phyloP scores from a whole-genome alignment of 192 early-diverging fungal genomes.

The Mortierella hygrophila region DNA sequence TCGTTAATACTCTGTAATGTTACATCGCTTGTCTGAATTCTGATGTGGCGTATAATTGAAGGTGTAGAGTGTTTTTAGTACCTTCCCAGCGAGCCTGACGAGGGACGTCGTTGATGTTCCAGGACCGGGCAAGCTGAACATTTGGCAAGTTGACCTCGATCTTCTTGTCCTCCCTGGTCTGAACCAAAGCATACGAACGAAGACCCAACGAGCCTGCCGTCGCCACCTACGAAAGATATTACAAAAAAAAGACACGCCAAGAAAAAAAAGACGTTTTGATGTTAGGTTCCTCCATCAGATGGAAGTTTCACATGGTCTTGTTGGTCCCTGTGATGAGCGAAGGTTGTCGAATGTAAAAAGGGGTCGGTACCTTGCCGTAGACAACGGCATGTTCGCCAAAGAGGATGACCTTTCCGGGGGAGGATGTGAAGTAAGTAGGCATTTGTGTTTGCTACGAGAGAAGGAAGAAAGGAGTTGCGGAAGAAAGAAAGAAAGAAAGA shows the following conservation, averaged over 20 bases:
- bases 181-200: constrained; percentile 76
- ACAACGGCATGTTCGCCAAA: constrained; percentile 99
- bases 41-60: not conserved
- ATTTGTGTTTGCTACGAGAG: not conserved
- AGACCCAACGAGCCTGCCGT: constrained; percentile 86
- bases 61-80: constrained; percentile 11
- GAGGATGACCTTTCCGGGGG: constrained; percentile 97
- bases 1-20: not conserved
- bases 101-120: constrained; percentile 50
- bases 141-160: constrained; percentile 75
- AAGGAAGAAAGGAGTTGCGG: not conserved
- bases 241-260: not conserved
- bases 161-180: constrained; percentile 60
- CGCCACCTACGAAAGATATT: constrained; percentile 69
- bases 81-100: constrained; percentile 46
- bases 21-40: not conserved
- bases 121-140: constrained; percentile 62
- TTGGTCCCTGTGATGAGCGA: not conserved
- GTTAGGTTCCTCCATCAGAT: not conserved
- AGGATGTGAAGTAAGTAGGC: constrained; percentile 67
- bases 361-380: constrained; percentile 77
- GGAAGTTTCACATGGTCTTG: not conserved
- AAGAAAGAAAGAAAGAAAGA: not conserved
- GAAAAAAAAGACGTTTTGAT: not conserved
- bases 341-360: not conserved